Evolutionary conservation across 2,329 filamentous ascomycete genomes (phyloP), one percentile per base, ranked within the genome.

Genomic region (Aspergillus japonicus): DNA sequence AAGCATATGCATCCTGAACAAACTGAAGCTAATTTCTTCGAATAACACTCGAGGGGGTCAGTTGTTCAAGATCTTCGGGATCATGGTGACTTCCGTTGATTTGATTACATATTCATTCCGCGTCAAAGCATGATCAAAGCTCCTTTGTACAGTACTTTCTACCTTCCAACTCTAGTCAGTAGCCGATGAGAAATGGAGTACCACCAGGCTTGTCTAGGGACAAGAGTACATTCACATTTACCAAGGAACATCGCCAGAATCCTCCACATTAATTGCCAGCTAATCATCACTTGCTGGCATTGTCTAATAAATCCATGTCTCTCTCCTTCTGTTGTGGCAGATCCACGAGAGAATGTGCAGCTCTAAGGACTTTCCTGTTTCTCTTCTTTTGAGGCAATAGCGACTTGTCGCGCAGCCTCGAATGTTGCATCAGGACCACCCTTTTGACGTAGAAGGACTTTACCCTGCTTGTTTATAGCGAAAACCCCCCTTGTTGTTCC

Each of bases 401-500:
- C 86, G 47, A 96, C 77, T 71, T 86, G 85, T 80, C 88, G 87
- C 23, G 95, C 92, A 24, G 87, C 87, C 16, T 90, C 86, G 29
- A 94, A 83, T 5, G 94, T 97, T 10, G 84, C 87, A 61, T 86
- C 87, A 8, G 94, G 93, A 35, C 89, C 86, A 61, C 92, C 94
- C 1, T 88, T 76, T 78, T 94, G 85, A 39, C 87, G 84, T 21
- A 90, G 85, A 42, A 96, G 82, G 23, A 96, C 86, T 75, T 93
- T 92, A 60, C 92, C 93, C 24, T 83, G 74, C 81, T 95, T 96
- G 75, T 90, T 84, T 56, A 98, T 83, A 54, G 91, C 90, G 68
- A 97, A 96, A 44, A 98, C 92, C 65, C 94, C 95, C 64, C 95
- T 87, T 53, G 85, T 86, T 16, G 92, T 96, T 62, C 91, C 89